Base-by-base conservation (phyloP, 768 basidiomycete genomes). In the Trametes elegans region DNA sequence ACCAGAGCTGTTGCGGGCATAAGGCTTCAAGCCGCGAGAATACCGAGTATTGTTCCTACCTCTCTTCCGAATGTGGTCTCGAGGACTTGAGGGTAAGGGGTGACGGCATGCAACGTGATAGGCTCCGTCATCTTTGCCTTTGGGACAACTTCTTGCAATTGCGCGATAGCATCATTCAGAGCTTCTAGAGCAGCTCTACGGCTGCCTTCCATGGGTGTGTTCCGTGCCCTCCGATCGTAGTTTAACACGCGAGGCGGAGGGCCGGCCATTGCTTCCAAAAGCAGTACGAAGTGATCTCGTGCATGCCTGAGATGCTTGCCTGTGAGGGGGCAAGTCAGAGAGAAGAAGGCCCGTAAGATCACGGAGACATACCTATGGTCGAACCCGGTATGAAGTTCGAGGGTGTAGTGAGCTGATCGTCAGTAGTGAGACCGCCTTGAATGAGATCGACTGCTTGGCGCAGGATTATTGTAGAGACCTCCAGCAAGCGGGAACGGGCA, bases 241-340 rank as follows among this genome's bases (percentile, higher is more conserved):
- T 84, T 88, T 47, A 93, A 66, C 38, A 81, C 71, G 63, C 79
- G 74, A 36, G 80, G 78, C 18, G 72, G 67, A 24, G 75, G 64
- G 11, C 76, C 73, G 19, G 73, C 65, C 46, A 84, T 70, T 40
- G 77, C 80, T 29, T 85, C 80, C 38, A 83, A 64, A 5, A 92
- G 76, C 24, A 92, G 78, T 48, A 77, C 74, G 65, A 89, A 93
- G 64, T 93, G 92, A 64, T 93, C 91, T 51, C 87, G 78, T 21
- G 88, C 89, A 75, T 93, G 91, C 34, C 91, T 83, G 38, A 93
- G 67, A 66, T 93, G 91, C 72, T 93, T 93, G 44, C 90, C 90
- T 92, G 23, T 18, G 48, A 6, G 5, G 2, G 3, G 40, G 32
- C 31, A 40, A 39, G 18, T 43, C 29, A 38, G 10, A 26, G 5